Evolutionary conservation across 352 stramenopile species (phyloP).

Genomic region (Phytophthora colocasiae): DNA sequence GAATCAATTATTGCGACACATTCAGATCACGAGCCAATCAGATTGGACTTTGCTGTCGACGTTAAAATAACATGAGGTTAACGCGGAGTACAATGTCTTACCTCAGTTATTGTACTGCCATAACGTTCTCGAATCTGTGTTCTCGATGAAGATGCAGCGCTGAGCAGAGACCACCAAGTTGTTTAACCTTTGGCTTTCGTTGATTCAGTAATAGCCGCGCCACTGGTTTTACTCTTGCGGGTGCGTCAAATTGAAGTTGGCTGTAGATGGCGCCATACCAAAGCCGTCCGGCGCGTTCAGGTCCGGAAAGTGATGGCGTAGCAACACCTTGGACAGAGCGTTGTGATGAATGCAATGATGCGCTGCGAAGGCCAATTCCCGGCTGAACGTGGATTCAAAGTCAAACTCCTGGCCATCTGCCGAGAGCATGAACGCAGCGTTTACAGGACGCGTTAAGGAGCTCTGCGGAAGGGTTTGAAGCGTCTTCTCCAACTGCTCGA

Average conservation of each 20-base stretch:
- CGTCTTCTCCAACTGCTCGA: conserved; percentile 53
- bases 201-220: no score
- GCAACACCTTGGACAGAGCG: conserved; percentile 76
- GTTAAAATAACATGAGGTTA: no score
- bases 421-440: conserved; percentile 83
- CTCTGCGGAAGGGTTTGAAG: conserved; percentile 39
- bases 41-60: no score
- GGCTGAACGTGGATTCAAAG: conserved; percentile 75
- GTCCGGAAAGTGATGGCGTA: conserved; percentile 71
- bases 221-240: conserved; percentile 3
- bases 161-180: no score
- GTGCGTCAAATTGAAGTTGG: conserved; percentile 50
- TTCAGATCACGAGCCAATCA: no score
- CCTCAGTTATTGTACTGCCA: no score
- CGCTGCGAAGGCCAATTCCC: conserved; percentile 84
- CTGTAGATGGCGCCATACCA: conserved; percentile 81
- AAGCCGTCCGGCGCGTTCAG: conserved; percentile 54
- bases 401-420: conserved; percentile 70
- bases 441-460: conserved; percentile 36
- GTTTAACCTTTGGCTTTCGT: no score
- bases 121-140: no score
- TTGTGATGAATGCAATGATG: conserved; percentile 92
- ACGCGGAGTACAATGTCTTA: no score
- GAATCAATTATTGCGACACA: no score
- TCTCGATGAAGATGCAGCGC: no score